Evolutionary conservation across 2,329 filamentous ascomycete species (phyloP).

Genomic region (Botryosphaeria dothidea): DNA sequence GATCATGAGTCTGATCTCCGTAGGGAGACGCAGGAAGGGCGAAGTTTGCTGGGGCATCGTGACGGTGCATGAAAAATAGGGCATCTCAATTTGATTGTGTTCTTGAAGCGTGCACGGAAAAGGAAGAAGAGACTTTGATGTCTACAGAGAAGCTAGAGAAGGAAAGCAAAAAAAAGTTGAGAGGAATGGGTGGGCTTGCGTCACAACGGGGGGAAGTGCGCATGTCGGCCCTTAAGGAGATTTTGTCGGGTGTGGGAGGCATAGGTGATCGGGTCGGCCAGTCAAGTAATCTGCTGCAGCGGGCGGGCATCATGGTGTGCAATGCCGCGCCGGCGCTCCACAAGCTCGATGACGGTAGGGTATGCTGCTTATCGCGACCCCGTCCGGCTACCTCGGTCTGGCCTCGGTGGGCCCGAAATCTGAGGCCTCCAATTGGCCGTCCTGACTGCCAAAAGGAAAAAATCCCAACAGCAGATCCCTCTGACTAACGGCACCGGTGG

Average conservation of each 20-base stretch:
- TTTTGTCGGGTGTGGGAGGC: background rate
- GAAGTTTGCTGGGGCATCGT: background rate
- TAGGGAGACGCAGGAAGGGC: constrained; percentile 43
- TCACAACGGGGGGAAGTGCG: background rate
- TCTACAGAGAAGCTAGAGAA: background rate
- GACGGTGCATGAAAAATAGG: background rate
- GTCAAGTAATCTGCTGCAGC: background rate
- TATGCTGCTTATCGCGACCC: constrained; percentile 5
- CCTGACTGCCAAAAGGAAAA: background rate
- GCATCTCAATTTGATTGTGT: background rate
- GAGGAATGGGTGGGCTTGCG: background rate
- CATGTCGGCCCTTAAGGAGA: constrained; percentile 4
- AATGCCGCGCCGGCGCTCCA: constrained; percentile 4
- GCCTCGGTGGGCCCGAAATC: background rate
- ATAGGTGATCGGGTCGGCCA: background rate
- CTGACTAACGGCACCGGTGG: background rate
- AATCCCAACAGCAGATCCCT: constrained; percentile 6
- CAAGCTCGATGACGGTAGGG: constrained; percentile 5
- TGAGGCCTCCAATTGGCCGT: background rate
- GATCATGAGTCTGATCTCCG: constrained; percentile 50
- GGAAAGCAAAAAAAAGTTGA: background rate
- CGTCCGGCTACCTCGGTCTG: background rate
- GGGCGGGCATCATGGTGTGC: constrained; percentile 13
- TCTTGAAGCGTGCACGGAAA: background rate
- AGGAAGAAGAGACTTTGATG: background rate